Evolutionary conservation across 2,329 filamentous ascomycete species (phyloP).

Genomic region (Achaetomium macrosporum): DNA sequence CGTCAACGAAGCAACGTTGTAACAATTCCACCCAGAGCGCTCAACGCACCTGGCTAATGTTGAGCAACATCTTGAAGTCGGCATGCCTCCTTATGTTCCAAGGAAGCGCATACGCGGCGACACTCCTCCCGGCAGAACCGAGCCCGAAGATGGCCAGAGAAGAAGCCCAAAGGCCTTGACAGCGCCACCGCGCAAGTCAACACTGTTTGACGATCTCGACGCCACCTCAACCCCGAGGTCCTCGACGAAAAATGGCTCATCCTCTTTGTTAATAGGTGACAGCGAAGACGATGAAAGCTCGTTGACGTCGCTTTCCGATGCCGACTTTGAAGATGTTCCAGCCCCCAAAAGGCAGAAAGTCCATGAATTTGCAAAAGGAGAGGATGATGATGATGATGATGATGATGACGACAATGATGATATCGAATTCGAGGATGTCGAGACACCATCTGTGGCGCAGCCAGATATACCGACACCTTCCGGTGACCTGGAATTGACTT

Average conservation of each 20-base stretch:
- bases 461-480: slow-evolving; percentile 44
- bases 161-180: slow-evolving; percentile 22
- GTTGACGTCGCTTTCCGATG: slow-evolving; percentile 50
- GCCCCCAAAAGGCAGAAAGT: slow-evolving; percentile 21
- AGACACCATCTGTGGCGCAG: slow-evolving; percentile 33
- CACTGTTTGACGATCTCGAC: slow-evolving; percentile 57
- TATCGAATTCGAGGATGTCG: slow-evolving; percentile 57
- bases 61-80: not conserved
- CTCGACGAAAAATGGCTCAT: slow-evolving; percentile 36
- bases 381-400: slow-evolving; percentile 34
- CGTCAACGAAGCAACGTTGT: not conserved
- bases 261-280: slow-evolving; percentile 38
- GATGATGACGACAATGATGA: slow-evolving; percentile 55
- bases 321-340: slow-evolving; percentile 50
- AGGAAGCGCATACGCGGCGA: slow-evolving; percentile 56
- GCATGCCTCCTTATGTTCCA: slow-evolving; percentile 63
- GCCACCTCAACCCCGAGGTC: slow-evolving; percentile 41
- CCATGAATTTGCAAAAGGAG: not conserved
- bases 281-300: slow-evolving; percentile 39
- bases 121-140: slow-evolving; percentile 36
- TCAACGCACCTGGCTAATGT: slow-evolving; percentile 2
- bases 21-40: not conserved
- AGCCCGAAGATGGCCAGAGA: slow-evolving; percentile 23
- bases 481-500: slow-evolving; percentile 68
- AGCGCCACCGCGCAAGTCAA: slow-evolving; percentile 44